Evolutionary conservation across 2,329 filamentous ascomycete species (phyloP), one percentile per base, ranked within the genome.

Genomic region (Pseudocercospora macadamiae): DNA sequence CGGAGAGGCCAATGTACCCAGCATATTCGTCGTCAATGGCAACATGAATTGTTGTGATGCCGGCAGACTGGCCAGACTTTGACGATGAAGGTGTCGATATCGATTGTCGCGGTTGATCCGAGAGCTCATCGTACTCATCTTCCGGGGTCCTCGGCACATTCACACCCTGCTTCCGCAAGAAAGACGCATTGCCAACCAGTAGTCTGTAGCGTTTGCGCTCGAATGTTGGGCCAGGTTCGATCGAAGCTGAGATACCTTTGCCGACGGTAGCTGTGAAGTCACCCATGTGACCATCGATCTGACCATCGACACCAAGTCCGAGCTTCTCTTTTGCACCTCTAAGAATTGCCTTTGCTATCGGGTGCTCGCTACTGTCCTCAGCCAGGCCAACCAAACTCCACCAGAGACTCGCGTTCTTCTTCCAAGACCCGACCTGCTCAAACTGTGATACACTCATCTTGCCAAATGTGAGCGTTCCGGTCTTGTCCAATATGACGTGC

Each of bases 311-410:
- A 14, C 85, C 86, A 36, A 96, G 75, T 3, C 86, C 86, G 7
- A 97, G 85, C 71, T 93, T 86, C 1, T 84, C 79, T 67, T 90
- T 93, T 3, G 93, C 92, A 25, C 87, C 86, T 1, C 78, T 76
- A 4, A 96, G 80, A 52, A 97, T 90, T 12, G 95, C 93, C 69
- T 87, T 91, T n/a, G 93, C 95, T 57, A 97, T 90, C 0, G 95
- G 95, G 71, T 99, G 95, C 75, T 99, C 95, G 70, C 91, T 96
- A 64, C 91, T 90, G 84, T 92, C 92, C 77, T 99, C 95, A 0
- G 93, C 89, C n/a, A 97, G 86, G 44, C 93, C 95, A 57, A 99
- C 86, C 61, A 97, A 83, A n/a, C 90, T 86, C 95, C 95, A 99
- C 93, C 93, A 99, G 3, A 96, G 81, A 30, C 86, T 86, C 60